Evolutionary conservation across 2,329 filamentous ascomycete species (phyloP).

Genomic region (Penicillium thymicola): DNA sequence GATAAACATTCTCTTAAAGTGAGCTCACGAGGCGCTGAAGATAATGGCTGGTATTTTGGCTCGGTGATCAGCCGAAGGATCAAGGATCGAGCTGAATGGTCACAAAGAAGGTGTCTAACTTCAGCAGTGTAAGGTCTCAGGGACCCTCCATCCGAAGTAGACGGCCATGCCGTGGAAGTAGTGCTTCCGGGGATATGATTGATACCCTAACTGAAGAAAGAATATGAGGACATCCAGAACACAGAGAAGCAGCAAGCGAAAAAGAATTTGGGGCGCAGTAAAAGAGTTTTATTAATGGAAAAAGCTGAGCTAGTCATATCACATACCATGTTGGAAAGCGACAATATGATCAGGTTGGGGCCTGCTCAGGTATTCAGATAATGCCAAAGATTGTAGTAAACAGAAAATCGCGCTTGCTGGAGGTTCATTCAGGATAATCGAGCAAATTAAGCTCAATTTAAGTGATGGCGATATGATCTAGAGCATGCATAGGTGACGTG

Average conservation of each 20-base stretch:
- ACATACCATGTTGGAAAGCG: too few relatives aligned
- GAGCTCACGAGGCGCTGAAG: neutral
- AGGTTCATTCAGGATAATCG: neutral
- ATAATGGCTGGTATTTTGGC: neutral
- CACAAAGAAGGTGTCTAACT: too few relatives aligned
- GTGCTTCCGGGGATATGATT: neutral
- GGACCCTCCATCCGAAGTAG: neutral
- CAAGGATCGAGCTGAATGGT: neutral
- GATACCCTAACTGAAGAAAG: too few relatives aligned
- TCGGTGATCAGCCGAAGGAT: neutral
- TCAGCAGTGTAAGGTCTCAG: neutral
- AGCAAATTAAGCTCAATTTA: conserved; percentile 7
- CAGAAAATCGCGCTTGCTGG: neutral
- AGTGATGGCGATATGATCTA: neutral
- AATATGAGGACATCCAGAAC: neutral
- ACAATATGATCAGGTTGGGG: neutral
- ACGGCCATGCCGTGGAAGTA: too few relatives aligned
- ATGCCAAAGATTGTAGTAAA: neutral
- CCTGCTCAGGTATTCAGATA: neutral
- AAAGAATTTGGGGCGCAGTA: neutral
- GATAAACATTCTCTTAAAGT: neutral
- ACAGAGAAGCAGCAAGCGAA: neutral
- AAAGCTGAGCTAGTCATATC: neutral
- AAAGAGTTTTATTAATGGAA: neutral
- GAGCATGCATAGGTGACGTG: neutral